Base-by-base conservation (phyloP, 345 rosid species). In the Angophora floribunda region DNA sequence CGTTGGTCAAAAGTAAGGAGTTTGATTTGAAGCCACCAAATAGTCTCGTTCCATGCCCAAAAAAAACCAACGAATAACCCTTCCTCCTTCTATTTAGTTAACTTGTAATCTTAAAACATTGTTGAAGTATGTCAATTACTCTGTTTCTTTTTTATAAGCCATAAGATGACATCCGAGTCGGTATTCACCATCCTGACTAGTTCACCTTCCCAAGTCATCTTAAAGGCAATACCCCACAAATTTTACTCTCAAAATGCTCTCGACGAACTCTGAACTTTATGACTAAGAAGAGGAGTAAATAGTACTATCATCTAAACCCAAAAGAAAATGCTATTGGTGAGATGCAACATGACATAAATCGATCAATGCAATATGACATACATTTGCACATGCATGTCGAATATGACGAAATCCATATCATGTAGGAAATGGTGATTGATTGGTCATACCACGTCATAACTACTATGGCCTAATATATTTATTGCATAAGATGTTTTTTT, bases 11-110 rank as follows among this genome's bases (percentile, higher is more conserved):
- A 95, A 92, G 94, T 88, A 94, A 94, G 88, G 94, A 91, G 95
- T 90, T 95, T 94, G 95, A 96, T 94, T 95, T 91, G 90, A 95
- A 93, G 91, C 95, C 95, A 95, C 88, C 93, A 93, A 94, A 93
- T 75, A 41, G 49, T 75, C 49, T 49, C 82, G 5, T 75, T 49
- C 82, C 82, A 75, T 41, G 82, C 82, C 82, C 49, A 10, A 36
- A 10, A 22, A 36, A 75, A 75, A 75, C 82, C 82, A 36, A 75
- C 28, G 82, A 75, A 75, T 19, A 93, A 93, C 93, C 92, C 95
- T 88, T 89, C 92, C 49, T 15, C 63, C 30, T 86, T 63, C 87
- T 52, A 79, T 51, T 22, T 87, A 36, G 57, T 75, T 41, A 14
- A 41, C 49, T 75, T 75, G 82, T 75, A 21, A 36, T 3, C 82